Conservation (phyloP, 805 yeast species). For the Nakazawaea peltata region DNA sequence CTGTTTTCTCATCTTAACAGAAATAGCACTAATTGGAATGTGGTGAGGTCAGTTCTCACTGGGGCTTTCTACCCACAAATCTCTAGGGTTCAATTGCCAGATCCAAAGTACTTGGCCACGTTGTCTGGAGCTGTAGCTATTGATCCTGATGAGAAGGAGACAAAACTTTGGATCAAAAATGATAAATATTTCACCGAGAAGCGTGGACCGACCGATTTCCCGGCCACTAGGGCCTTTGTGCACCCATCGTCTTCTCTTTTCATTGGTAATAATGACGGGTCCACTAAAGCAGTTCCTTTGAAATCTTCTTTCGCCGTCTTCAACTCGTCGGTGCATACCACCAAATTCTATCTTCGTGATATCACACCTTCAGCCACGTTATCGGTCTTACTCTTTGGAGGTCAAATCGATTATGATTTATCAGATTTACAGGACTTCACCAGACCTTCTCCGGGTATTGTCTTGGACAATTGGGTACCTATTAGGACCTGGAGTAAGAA, state of each 20-base stretch:
- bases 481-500: conserved; percentile 90
- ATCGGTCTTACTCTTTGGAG: conserved; percentile 77
- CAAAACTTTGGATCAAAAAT: conserved; percentile 66
- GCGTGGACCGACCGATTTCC: conserved; percentile 23
- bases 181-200: conserved; percentile 33
- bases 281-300: conserved; percentile 21
- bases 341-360: conserved; percentile 63
- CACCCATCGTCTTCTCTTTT: conserved; percentile 84
- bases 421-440: conserved; percentile 27
- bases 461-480: conserved; percentile 85
- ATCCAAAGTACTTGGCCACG: conserved; percentile 62
- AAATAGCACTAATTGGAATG: conserved; percentile 38
- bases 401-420: conserved; percentile 55
- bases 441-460: conserved; percentile 70
- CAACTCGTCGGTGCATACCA: conserved; percentile 50
- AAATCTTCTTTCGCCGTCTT: conserved; percentile 58
- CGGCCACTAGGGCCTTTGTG: conserved; percentile 66
- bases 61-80: conserved; percentile 81
- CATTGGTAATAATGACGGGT: conserved; percentile 24
- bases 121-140: conserved; percentile 73
- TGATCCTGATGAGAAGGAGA: conserved; percentile 74
- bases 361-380: conserved; percentile 73
- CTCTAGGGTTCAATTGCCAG: conserved; percentile 76
- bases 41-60: conserved; percentile 62
- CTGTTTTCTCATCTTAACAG: conserved; percentile 31